Conservation (phyloP, 2,329 filamentous ascomycete genomes). For the Aspergillus sp. region DNA sequence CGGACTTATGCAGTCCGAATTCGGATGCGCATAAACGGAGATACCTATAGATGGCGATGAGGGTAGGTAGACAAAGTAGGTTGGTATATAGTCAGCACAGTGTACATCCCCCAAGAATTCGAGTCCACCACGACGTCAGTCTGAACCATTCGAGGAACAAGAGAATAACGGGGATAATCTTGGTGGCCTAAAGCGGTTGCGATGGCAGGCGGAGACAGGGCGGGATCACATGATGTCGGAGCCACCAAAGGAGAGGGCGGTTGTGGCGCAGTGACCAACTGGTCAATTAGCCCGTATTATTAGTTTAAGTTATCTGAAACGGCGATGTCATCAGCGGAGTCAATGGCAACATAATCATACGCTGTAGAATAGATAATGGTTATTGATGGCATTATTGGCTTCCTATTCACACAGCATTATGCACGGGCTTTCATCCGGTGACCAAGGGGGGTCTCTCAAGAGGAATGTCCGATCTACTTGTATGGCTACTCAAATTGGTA, state of each 20-base stretch:
- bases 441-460: too few relatives aligned
- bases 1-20: neutral
- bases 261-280: neutral
- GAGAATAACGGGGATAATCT: slow-evolving; percentile 5
- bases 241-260: neutral
- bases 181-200: slow-evolving; percentile 23
- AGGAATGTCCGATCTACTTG: neutral
- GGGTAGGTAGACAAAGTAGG: neutral
- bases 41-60: neutral
- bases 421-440: neutral
- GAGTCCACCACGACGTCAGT: slow-evolving; percentile 6
- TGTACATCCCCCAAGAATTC: neutral
- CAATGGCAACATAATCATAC: neutral
- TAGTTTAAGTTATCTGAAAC: slow-evolving; percentile 10
- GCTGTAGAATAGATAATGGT: neutral
- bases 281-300: too few relatives aligned
- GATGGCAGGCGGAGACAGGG: slow-evolving; percentile 17
- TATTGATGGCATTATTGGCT: neutral
- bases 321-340: slow-evolving; percentile 14
- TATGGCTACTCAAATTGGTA: neutral
- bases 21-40: neutral
- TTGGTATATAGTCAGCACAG: neutral
- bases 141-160: slow-evolving; percentile 7
- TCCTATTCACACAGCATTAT: neutral
- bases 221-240: slow-evolving; percentile 24